A percentile compares a stretch with the other conserved stretches of the same genome.
phyloP scores from a whole-genome alignment of 106 monocot species.

The Gastrodia elata region DNA sequence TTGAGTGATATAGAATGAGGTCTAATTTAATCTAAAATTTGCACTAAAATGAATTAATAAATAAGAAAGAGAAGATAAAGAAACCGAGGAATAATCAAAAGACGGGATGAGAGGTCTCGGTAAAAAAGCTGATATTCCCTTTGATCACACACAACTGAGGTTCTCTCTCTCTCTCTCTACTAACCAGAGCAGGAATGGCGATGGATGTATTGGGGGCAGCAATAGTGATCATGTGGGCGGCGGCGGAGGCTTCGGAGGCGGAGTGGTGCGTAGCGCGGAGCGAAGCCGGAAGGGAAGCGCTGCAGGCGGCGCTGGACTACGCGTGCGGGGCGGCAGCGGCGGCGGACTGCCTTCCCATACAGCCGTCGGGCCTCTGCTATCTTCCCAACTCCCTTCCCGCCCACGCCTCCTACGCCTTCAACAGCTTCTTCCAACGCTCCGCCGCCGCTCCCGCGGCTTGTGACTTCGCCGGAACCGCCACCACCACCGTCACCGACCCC shows the following conservation, averaged over 20 bases:
- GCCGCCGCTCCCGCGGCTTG: constrained; percentile 46
- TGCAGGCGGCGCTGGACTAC: constrained; percentile 54
- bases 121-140: constrained; percentile 6
- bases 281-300: constrained; percentile 6
- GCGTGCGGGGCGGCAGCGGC: constrained; percentile 28
- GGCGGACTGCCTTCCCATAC: constrained; percentile 68
- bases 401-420: constrained; percentile 89
- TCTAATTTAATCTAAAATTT: too few species aligned
- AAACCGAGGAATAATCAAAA: too few species aligned
- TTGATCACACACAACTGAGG: not conserved
- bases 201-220: not conserved
- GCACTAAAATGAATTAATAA: not conserved
- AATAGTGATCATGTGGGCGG: not conserved
- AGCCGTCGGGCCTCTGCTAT: constrained; percentile 59
- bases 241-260: not conserved
- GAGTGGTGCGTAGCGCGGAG: constrained; percentile 39
- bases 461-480: constrained; percentile 78
- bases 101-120: not conserved
- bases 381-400: constrained; percentile 70
- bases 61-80: not conserved
- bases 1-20: too few species aligned
- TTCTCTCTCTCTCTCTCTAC: not conserved
- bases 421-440: constrained; percentile 61
- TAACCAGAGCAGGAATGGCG: too few species aligned
- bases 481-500: constrained; percentile 44